Evolutionary conservation across 1,139 yeast genomes (phyloP).

Genomic region (Williopsis jadinii): DNA sequence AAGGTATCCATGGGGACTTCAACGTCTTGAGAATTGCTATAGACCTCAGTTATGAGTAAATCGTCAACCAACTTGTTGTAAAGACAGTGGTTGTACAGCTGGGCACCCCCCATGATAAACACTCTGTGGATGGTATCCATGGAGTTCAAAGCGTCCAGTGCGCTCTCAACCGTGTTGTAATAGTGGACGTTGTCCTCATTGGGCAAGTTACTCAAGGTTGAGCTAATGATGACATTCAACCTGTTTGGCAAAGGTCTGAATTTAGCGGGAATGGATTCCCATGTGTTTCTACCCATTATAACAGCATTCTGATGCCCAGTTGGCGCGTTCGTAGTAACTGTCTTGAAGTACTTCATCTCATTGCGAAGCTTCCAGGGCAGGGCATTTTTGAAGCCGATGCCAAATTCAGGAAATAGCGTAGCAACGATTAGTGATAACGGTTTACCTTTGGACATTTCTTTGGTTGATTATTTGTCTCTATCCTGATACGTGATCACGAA

Average conservation of each 20-base stretch:
- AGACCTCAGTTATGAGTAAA: constrained; percentile 70
- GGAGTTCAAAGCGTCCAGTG: constrained; percentile 27
- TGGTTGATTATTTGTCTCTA: neutral
- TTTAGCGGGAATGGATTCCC: constrained; percentile 85
- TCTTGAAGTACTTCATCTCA: constrained; percentile 81
- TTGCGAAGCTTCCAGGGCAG: constrained; percentile 84
- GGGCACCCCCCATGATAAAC: constrained; percentile 91
- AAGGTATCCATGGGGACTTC: constrained; percentile 62
- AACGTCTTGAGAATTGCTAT: constrained; percentile 18
- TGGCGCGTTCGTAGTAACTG: constrained; percentile 43
- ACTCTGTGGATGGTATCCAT: constrained; percentile 37
- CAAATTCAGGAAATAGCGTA: constrained; percentile 69
- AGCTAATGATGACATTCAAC: constrained; percentile 67
- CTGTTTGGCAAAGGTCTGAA: constrained; percentile 81
- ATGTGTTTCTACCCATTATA: constrained; percentile 92
- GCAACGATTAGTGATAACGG: constrained; percentile 72
- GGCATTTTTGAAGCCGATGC: constrained; percentile 77
- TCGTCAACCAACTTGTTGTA: constrained; percentile 44
- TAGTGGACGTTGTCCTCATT: constrained; percentile 31
- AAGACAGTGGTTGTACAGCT: constrained; percentile 51
- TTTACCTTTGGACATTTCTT: constrained; percentile 11
- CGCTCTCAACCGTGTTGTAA: constrained; percentile 41
- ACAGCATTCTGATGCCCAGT: constrained; percentile 55
- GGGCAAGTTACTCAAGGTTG: constrained; percentile 26
- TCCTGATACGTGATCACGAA: too few species aligned